These are phyloP conservation scores for Aspergillus conjunctus DNA, from an alignment of 495 filamentous ascomycete species.

Conservation along the genomic window DNA sequence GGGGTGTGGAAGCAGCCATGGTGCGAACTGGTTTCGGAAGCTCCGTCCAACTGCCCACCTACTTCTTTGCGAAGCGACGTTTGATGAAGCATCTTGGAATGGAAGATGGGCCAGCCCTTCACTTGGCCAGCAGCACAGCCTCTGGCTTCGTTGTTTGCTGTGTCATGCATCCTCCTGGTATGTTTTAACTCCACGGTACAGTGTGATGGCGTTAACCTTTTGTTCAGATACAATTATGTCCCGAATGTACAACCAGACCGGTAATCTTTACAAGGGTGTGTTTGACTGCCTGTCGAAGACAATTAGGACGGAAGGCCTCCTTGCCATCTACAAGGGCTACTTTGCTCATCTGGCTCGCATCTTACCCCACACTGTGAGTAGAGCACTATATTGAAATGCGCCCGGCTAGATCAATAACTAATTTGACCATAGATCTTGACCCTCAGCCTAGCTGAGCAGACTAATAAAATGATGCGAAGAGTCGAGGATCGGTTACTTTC, in stretches of 20 bases:
- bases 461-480: conserved; percentile 83
- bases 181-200: not conserved
- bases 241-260: conserved; percentile 97
- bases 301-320: conserved; percentile 81
- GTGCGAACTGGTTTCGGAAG: conserved; percentile 93
- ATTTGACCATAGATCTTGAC: conserved; percentile 66
- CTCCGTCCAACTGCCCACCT: conserved; percentile 94
- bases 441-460: conserved; percentile 92
- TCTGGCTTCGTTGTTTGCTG: conserved; percentile 97
- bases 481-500: conserved; percentile 70
- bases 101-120: conserved; percentile 86
- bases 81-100: conserved; percentile 79
- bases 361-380: conserved; percentile 80
- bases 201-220: conserved; percentile 21
- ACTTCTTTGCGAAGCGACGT: conserved; percentile 94
- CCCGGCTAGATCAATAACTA: conserved; percentile 8
- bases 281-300: conserved; percentile 94
- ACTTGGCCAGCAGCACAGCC: conserved; percentile 83
- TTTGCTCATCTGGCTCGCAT: conserved; percentile 94
- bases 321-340: conserved; percentile 98
- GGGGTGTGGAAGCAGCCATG: conserved; percentile 94
- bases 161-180: conserved; percentile 97
- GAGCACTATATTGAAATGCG: not conserved
- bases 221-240: conserved; percentile 92
- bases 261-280: conserved; percentile 88